These are phyloP conservation scores for Rhizophagus sp. DNA, from an alignment of 192 early-diverging fungal genomes.

Conservation along the genomic window DNA sequence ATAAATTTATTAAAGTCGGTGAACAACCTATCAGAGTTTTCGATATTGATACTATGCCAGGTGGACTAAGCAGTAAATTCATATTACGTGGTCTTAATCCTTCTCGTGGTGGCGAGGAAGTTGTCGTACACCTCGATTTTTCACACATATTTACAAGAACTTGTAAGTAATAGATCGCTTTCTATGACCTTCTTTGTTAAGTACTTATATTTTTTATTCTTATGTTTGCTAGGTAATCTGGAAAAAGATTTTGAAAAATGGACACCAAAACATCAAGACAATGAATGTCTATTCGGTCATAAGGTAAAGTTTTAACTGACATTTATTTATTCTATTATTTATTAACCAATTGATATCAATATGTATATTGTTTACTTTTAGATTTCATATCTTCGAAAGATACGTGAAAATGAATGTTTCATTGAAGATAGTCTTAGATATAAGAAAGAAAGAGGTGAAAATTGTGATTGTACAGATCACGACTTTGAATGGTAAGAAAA, in stretches of 20 bases:
- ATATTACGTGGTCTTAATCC: constrained; percentile 67
- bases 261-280: constrained; percentile 48
- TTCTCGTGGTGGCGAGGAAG: constrained; percentile 34
- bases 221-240: constrained; percentile 31
- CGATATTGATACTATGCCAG: constrained; percentile 71
- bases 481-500: constrained; percentile 82
- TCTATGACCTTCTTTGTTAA: not conserved
- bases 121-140: constrained; percentile 56
- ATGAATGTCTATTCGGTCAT: constrained; percentile 42
- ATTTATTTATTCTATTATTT: not conserved
- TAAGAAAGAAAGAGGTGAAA: constrained; percentile 51
- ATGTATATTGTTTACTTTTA: constrained; percentile 37
- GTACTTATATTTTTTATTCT: not conserved
- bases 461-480: constrained; percentile 71
- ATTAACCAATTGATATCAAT: not conserved
- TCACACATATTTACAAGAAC: constrained; percentile 39
- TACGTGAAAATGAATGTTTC: constrained; percentile 64
- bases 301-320: not conserved
- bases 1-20: constrained; percentile 39
- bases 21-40: constrained; percentile 54
- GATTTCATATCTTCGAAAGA: constrained; percentile 74
- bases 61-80: constrained; percentile 77
- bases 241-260: constrained; percentile 75
- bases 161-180: constrained; percentile 41
- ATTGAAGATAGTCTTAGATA: constrained; percentile 71